These are phyloP conservation scores for Gossypium stocksii DNA, from an alignment of 345 rosid genomes.

Conservation along the genomic window DNA sequence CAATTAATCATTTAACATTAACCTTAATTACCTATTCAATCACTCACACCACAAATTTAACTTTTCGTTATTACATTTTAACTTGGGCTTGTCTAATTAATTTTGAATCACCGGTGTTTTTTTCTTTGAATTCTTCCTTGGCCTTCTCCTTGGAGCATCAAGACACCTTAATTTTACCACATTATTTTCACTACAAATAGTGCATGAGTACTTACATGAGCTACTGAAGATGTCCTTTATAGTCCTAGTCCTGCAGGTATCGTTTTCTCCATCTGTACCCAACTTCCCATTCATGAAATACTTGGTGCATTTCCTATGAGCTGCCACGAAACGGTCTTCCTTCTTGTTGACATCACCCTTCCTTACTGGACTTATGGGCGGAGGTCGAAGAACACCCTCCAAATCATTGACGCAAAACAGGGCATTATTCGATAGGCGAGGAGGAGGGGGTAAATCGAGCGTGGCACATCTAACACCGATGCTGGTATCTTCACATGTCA, in stretches of 20 bases:
- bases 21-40: not conserved
- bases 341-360: not conserved
- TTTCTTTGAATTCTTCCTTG: not conserved
- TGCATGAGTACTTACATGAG: conserved; percentile 23
- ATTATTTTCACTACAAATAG: conserved; percentile 17
- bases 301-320: conserved; percentile 24
- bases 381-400: not conserved
- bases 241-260: not conserved
- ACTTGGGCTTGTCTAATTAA: not conserved
- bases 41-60: not conserved
- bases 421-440: conserved; percentile 9
- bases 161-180: conserved; percentile 5
- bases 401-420: not conserved
- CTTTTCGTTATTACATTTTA: not conserved
- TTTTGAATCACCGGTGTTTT: not conserved
- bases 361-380: not conserved
- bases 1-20: not conserved
- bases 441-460: conserved; percentile 25
- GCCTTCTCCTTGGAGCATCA: conserved; percentile 5
- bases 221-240: not conserved
- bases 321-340: conserved; percentile 24
- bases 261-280: not conserved
- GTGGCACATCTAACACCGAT: not conserved
- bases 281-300: not conserved
- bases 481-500: conserved; percentile 9